Percentiles rank a stretch among this genome's conserved stretches.
phyloP scores from a whole-genome alignment of 169 alveolate species.

The Neospora caninum region DNA sequence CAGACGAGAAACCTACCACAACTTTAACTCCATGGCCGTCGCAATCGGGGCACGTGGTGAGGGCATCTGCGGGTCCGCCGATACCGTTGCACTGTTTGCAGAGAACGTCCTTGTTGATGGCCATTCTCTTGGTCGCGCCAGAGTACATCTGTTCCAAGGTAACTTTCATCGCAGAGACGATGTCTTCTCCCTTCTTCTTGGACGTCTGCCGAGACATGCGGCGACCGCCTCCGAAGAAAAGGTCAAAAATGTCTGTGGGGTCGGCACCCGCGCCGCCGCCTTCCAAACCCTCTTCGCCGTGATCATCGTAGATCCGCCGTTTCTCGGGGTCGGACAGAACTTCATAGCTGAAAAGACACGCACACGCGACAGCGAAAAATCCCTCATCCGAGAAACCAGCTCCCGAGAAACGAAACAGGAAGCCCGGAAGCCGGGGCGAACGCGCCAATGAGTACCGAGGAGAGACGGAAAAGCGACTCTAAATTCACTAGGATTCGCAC shows the following conservation, averaged over 20 bases:
- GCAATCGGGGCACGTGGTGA: constrained; percentile 92
- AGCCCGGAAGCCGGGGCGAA: too few species aligned
- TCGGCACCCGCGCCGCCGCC: constrained; percentile 82
- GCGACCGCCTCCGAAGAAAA: constrained; percentile 95
- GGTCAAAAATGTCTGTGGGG: constrained; percentile 89
- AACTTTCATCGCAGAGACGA: constrained; percentile 90
- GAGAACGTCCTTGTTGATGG: constrained; percentile 92
- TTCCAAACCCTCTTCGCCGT: constrained; percentile 98
- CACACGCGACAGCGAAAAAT: not conserved
- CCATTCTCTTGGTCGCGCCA: constrained; percentile 94
- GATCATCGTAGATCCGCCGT: constrained; percentile 95
- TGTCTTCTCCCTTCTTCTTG: constrained; percentile 90
- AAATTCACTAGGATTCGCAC: too few species aligned
- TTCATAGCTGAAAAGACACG: constrained; percentile 86
- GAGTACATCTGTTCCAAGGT: constrained; percentile 96
- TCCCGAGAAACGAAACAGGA: too few species aligned
- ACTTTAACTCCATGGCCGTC: constrained; percentile 91
- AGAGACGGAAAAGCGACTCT: too few species aligned
- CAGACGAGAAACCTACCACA: constrained; percentile 51
- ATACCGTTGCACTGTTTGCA: constrained; percentile 96
- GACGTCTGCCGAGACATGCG: constrained; percentile 82
- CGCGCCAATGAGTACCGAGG: too few species aligned
- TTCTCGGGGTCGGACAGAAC: constrained; percentile 96
- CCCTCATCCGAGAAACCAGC: too few species aligned
- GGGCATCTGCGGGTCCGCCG: constrained; percentile 96